Percentiles rank a stretch among this genome's conserved stretches.
Conservation (phyloP, 805 yeast genomes). For the Metschnikowia drakensbergensis region DNA sequence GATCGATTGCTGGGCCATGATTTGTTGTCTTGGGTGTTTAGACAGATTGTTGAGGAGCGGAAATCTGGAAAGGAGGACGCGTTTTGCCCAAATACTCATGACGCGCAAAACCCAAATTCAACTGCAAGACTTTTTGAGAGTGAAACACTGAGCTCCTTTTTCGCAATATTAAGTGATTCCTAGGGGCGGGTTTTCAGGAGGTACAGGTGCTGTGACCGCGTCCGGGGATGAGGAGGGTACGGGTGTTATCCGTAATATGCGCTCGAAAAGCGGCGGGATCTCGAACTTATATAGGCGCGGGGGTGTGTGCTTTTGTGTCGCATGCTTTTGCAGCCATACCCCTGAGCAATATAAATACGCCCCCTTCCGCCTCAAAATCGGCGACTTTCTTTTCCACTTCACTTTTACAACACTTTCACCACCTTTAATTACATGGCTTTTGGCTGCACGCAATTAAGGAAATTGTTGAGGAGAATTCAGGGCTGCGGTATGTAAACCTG, state of each 20-base stretch:
- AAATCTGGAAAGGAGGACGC: neutral
- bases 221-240: neutral
- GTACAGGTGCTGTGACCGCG: too few relatives aligned
- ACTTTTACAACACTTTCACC: too few relatives aligned
- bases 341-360: neutral
- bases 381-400: too few relatives aligned
- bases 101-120: slow-evolving; percentile 1
- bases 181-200: neutral
- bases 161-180: too few relatives aligned
- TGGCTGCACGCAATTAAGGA: too few relatives aligned
- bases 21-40: neutral
- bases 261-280: neutral
- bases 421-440: too few relatives aligned
- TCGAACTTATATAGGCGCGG: slow-evolving; percentile 1
- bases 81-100: slow-evolving; percentile 1
- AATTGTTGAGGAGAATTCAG: too few relatives aligned
- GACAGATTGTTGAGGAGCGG: neutral
- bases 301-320: slow-evolving; percentile 2
- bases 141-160: too few relatives aligned
- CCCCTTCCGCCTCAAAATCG: neutral
- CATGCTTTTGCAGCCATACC: slow-evolving; percentile 3
- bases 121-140: neutral
- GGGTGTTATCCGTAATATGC: neutral
- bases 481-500: too few relatives aligned
- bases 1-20: slow-evolving; percentile 18